Evolutionary conservation across 139 green algal species (phyloP).

Genomic region (Nannochloris sp.): DNA sequence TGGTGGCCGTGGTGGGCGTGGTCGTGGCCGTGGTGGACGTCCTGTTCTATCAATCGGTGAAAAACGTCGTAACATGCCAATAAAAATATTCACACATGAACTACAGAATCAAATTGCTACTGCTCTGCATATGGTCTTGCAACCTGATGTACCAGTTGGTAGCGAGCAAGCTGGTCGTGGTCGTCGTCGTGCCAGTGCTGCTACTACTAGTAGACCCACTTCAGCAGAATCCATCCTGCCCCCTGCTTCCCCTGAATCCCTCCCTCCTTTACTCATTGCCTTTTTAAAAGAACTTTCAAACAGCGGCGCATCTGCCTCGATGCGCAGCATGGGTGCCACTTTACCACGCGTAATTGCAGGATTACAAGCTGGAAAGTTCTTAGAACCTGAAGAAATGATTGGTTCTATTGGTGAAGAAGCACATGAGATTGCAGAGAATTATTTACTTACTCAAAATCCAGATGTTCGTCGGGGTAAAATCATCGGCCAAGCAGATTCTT

Average conservation of each 20-base stretch:
- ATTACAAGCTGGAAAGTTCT: slow-evolving; percentile 8
- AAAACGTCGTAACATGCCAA: background rate
- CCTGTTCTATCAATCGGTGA: background rate
- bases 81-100: no score
- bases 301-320: slow-evolving; percentile 10
- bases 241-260: background rate
- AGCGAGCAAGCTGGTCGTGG: background rate
- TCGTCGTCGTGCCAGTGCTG: background rate
- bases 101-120: background rate
- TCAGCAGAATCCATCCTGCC: slow-evolving; percentile 5
- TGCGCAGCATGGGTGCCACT: slow-evolving; percentile 10
- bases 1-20: background rate
- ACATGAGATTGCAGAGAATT: slow-evolving; percentile 14
- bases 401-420: background rate
- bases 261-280: background rate
- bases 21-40: background rate
- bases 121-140: background rate
- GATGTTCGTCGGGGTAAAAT: slow-evolving; percentile 23
- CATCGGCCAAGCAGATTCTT: slow-evolving; percentile 10
- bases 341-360: slow-evolving; percentile 10
- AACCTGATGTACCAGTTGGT: background rate
- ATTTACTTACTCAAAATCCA: slow-evolving; percentile 5
- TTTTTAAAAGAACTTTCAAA: slow-evolving; percentile 8
- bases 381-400: slow-evolving; percentile 21
- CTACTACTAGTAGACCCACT: background rate